Base-by-base conservation (phyloP, 495 filamentous ascomycete genomes). In the Amniculicola lignicola region DNA sequence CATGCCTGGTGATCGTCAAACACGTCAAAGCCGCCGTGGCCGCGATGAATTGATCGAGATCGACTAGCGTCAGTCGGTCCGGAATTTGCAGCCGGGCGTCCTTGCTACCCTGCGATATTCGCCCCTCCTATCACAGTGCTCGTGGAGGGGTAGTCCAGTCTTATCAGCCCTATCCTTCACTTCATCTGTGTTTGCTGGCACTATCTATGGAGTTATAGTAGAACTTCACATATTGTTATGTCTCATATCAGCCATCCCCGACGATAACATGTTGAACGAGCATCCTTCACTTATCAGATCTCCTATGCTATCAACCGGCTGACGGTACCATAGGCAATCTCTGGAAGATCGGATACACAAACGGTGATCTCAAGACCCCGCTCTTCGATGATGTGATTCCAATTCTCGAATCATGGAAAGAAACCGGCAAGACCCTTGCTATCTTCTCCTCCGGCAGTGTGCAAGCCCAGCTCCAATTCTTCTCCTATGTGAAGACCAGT, bases 371-470 rank as follows among this genome's bases (percentile, higher is more conserved):
- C 42, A 72, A 74, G 36, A 83, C 84, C 15, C 85, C 84, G 31
- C 73, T 89, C 52, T 89, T 86, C 68, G 69, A 75, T 9, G 86
- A 89, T 61, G 85, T 89, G 16, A 69, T 75, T 15, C 77, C 79
- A 18, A 70, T 71, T 28, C 65, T 89, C 35, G 66, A 70, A 18
- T 19, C 65, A 33, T 88, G 83, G 84, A 62, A 69, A 35, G 50
- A 60, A 2, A 60, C 68, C 12, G 73, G 74, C 9, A 63, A 78
- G 24, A 63, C 63, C 18, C 72, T 88, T 35, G 76, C 80, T 61
- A 87, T 89, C 64, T 89, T 87, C 72, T 87, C 83, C 6, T 84
- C 80, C 15, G 86, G 86, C 27, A 84, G 80, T 5, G 82, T 89
- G 12, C 71, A 80, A 44, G 86, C 86, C 21, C 86, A 89, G 72